These are phyloP conservation scores for Eucalyptus curtisii DNA, from an alignment of 345 rosid genomes.

Conservation along the genomic window DNA sequence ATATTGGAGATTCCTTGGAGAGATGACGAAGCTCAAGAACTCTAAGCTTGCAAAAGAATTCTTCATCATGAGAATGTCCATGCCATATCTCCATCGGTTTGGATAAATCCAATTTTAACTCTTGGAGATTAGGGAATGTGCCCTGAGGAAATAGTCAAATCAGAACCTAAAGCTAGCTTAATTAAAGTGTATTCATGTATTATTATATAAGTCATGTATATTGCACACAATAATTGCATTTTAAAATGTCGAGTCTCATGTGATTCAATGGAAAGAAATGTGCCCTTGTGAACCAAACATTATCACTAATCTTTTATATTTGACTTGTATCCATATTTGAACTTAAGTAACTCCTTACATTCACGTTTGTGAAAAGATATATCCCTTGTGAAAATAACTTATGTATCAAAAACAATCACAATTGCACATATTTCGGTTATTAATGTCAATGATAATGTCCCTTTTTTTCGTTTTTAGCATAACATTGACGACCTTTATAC, in stretches of 20 bases:
- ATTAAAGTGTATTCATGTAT: background rate
- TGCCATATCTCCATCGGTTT: background rate
- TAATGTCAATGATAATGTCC: background rate
- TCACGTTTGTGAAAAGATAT: background rate
- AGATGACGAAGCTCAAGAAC: background rate
- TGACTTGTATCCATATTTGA: background rate
- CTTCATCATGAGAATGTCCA: background rate
- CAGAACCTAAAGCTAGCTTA: background rate
- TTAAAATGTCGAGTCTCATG: background rate
- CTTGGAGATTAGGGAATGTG: background rate
- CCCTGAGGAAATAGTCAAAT: background rate
- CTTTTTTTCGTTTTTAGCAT: background rate
- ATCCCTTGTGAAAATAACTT: background rate
- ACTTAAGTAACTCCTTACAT: fast-evolving
- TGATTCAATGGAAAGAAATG: fast-evolving
- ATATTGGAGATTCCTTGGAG: background rate
- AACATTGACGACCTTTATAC: fast-evolving
- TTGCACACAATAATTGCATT: background rate
- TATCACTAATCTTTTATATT: fast-evolving
- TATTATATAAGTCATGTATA: fast-evolving
- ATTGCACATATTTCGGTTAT: fast-evolving
- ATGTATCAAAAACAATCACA: background rate
- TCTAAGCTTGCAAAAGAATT: background rate
- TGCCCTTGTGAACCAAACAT: fast-evolving
- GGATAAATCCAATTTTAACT: background rate